Evolutionary conservation across 164 flowering plant species (phyloP).

Genomic region (Buxus sempervirens): DNA sequence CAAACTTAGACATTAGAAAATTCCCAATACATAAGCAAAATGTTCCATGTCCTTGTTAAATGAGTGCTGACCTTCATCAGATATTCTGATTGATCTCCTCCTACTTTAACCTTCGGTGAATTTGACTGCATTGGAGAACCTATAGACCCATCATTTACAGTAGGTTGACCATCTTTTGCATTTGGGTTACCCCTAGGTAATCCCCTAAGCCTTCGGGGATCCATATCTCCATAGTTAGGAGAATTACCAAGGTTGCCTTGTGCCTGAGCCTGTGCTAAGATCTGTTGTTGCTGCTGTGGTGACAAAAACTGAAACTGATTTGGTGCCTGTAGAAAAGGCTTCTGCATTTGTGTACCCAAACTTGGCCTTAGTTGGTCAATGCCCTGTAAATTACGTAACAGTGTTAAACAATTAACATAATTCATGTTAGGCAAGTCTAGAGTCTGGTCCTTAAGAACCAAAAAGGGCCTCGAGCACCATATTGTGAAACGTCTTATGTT

Average conservation of each 20-base stretch:
- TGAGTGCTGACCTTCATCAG: conserved; percentile 28
- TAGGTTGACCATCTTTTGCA: conserved; percentile 68
- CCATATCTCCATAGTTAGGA: conserved; percentile 54
- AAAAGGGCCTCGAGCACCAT: no score
- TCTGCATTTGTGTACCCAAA: conserved; percentile 64
- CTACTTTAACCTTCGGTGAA: conserved; percentile 62
- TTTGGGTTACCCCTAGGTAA: conserved; percentile 58
- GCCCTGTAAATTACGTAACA: conserved; percentile 40
- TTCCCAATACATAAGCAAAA: background rate
- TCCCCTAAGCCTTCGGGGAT: conserved; percentile 57
- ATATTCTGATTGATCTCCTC: conserved; percentile 31
- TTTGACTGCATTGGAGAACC: conserved; percentile 78
- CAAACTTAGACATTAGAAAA: background rate
- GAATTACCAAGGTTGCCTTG: conserved; percentile 65
- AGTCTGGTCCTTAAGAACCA: no score
- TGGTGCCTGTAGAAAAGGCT: conserved; percentile 53
- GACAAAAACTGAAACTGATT: conserved; percentile 66
- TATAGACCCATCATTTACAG: conserved; percentile 78
- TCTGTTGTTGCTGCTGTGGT: conserved; percentile 68
- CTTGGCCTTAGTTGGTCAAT: conserved; percentile 63
- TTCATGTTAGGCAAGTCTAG: background rate
- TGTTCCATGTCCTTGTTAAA: background rate
- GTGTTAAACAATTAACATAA: background rate
- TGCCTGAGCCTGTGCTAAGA: conserved; percentile 70
- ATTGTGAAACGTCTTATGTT: no score